Evolutionary conservation across 441 rosid genomes (phyloP), one percentile per base, ranked within the genome.

Genomic region (Populus hybrid): DNA sequence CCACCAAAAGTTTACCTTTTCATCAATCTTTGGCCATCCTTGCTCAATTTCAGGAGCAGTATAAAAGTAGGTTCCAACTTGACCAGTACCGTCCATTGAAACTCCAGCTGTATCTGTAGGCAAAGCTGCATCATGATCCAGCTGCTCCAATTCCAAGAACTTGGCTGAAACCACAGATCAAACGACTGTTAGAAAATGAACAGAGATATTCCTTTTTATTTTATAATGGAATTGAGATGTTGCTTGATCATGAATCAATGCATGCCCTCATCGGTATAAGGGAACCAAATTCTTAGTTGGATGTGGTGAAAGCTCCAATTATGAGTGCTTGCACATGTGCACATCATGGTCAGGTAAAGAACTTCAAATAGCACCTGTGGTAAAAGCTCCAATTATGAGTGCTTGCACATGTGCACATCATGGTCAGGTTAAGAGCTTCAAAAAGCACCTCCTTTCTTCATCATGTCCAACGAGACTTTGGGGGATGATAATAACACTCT

Each of bases 21-120:
- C 99, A 86, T 96, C 97, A 78, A 96, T 94, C 89, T 91, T 96
- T 73, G 99, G 98, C 99, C 98, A 94, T 57, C 92, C 88, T 84
- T 96, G 99, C 85, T 96, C 99, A 81, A 96, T 96, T 88, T 96
- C 99, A 73, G 99, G 99, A 8, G 99, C 99, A 80, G 98, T 96
- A 76, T 96, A 96, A 76, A 96, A 94, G 80, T 91, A 96, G 72
- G 99, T 96, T 81, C 99, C 99, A 46, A 95, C 92, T 88, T 90
- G 93, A 85, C 99, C 97, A 67, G 99, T 96, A 85, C 97, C 84
- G 78, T 96, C 98, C 72, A 84, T 78, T 61, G 97, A 95, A 78
- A 91, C 89, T 87, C 95, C 97, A 82, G 83, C 79, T 68, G 86
- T 78, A 82, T 93, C 98, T 38, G 80, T 75, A 32, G 92, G 88